Conservation (phyloP, 2,329 filamentous ascomycete species). For the Aspergillus sp. region DNA sequence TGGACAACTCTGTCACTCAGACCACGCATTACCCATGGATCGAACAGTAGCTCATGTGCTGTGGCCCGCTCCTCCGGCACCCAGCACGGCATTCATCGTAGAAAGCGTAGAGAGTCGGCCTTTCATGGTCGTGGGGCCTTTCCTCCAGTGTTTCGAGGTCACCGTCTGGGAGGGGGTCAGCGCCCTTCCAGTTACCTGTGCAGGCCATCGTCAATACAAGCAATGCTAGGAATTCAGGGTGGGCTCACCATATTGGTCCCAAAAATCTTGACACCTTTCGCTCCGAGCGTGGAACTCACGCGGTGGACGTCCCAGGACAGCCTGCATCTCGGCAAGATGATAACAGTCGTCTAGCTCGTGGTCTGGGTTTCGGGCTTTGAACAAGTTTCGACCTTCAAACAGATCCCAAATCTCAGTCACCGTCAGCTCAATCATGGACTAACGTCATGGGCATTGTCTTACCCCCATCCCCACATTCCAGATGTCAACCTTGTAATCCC, state of each 20-base stretch:
- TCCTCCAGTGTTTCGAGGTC: constrained; percentile 12
- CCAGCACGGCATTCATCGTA: constrained; percentile 12
- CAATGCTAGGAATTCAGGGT: neutral
- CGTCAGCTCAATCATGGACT: constrained; percentile 4
- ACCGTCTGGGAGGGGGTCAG: constrained; percentile 7
- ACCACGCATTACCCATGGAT: constrained; percentile 17
- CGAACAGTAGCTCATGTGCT: constrained; percentile 15
- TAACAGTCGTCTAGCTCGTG: constrained; percentile 9
- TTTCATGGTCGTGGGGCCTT: constrained; percentile 12
- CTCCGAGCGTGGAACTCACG: constrained; percentile 11
- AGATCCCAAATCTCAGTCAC: constrained; percentile 20
- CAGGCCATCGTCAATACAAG: neutral
- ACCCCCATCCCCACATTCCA: constrained; percentile 31
- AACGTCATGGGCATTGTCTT: neutral
- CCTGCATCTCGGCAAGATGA: constrained; percentile 14
- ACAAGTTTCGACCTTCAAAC: constrained; percentile 16
- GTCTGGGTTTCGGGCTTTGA: constrained; percentile 10
- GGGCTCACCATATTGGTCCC: constrained; percentile 10
- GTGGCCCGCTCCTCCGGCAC: constrained; percentile 13
- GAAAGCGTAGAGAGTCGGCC: constrained; percentile 12
- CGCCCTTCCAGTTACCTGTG: constrained; percentile 14
- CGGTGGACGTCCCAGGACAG: constrained; percentile 6
- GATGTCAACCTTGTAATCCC: constrained; percentile 29
- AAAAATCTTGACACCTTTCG: constrained; percentile 5
- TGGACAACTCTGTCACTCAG: too few relatives aligned